These are phyloP conservation scores for Spergularia marina DNA, from an alignment of 148 eudicot species.

Conservation along the genomic window DNA sequence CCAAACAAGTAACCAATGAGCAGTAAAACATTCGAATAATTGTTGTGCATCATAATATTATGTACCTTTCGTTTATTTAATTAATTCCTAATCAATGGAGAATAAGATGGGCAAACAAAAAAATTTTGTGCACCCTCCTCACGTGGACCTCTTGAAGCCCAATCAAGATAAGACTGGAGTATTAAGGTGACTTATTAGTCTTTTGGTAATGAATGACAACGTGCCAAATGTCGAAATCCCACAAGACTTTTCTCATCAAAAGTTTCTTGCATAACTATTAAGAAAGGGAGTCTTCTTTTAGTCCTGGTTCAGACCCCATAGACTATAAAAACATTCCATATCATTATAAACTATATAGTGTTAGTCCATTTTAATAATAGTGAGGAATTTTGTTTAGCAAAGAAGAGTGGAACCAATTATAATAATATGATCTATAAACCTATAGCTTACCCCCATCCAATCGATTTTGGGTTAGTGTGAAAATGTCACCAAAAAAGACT, in stretches of 20 bases:
- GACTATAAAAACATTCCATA: constrained; percentile 14
- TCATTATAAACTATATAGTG: constrained; percentile 14
- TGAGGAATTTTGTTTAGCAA: constrained; percentile 13
- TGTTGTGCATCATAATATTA: too few species aligned
- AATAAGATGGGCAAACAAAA: not conserved
- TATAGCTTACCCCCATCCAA: constrained; percentile 3
- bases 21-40: too few species aligned
- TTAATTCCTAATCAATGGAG: not conserved
- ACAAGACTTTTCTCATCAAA: not conserved
- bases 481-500: constrained; percentile 13
- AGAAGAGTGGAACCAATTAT: constrained; percentile 28
- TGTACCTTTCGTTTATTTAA: too few species aligned
- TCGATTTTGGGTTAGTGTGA: constrained; percentile 21
- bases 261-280: not conserved
- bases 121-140: not conserved
- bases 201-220: not conserved
- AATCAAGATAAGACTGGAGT: constrained; percentile 14
- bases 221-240: constrained; percentile 16
- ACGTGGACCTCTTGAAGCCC: constrained; percentile 8
- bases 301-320: constrained; percentile 34
- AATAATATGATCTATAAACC: constrained; percentile 10
- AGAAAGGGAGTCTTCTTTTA: not conserved
- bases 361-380: constrained; percentile 18
- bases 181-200: constrained; percentile 17
- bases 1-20: too few species aligned